Evolutionary conservation across 2,329 filamentous ascomycete genomes (phyloP), one percentile per base, ranked within the genome.

Genomic region (Trichophyton rubrum): DNA sequence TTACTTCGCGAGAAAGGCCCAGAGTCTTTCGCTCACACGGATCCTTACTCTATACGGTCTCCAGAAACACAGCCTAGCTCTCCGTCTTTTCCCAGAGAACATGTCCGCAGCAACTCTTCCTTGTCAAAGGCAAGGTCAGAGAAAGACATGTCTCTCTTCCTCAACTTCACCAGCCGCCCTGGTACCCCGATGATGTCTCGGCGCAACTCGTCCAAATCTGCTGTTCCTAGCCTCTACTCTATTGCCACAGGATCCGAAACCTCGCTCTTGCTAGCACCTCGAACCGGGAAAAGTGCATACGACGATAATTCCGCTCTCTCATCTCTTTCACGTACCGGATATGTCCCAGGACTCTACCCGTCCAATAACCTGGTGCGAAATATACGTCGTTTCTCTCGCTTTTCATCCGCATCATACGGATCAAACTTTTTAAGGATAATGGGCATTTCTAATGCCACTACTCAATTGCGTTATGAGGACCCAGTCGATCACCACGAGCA

Each of bases 391-490:
- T 78, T 78, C 62, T 76, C 71, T 55, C 72, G 76, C 13, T 78
- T 78, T 64, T 75, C 76, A 5, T 77, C 75, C 8, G 76, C 76
- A 30, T 78, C 75, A 5, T 78, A 78, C 61, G 76, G 76, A 3
- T 70, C 75, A 6, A 75, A 73, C 63, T 77, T 77, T 35, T 68
- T 78, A 7, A 74, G 73, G 35, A 69, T 78, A n/a, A 78, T 78
- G 76, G 76, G 76, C 20, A 70, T 77, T 60, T 67, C 68, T 56
- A 67, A 69, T 60, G 64, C 62, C 43, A 67, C 62, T 43, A 67
- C 71, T 1, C 72, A 70, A 45, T 68, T 62, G 13, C 66, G 72
- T 33, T 68, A 70, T 6, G 65, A 65, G 33, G 67, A 67, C 40
- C 66, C 70, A 40, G 66, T 70, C 15, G 68, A 75, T 20, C 72